These are phyloP conservation scores for Sporothrix brasiliensis DNA, from an alignment of 2,329 filamentous ascomycete genomes.

Conservation along the genomic window DNA sequence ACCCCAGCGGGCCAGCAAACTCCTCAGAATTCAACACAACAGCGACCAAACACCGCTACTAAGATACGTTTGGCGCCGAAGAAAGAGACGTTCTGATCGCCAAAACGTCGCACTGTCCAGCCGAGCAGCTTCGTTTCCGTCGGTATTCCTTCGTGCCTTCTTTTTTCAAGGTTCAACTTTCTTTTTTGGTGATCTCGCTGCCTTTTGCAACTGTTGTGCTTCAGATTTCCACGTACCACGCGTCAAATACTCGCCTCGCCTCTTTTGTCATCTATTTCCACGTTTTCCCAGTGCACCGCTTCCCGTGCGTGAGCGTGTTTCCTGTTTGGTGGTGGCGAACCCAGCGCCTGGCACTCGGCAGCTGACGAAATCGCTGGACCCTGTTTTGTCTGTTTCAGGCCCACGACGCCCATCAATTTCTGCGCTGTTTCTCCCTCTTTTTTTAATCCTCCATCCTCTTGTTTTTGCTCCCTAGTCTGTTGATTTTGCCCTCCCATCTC, in stretches of 20 bases:
- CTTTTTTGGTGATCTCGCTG: too few relatives aligned
- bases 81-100: background rate
- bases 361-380: conserved; percentile 26
- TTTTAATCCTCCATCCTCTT: conserved; percentile 17
- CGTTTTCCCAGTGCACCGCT: conserved; percentile 11
- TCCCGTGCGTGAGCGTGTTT: conserved; percentile 22
- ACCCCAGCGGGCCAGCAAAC: background rate
- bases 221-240: background rate
- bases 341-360: conserved; percentile 13
- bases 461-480: background rate
- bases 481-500: background rate
- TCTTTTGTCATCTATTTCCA: conserved; percentile 23
- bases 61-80: background rate
- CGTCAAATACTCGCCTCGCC: background rate
- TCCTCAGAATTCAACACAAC: too few relatives aligned
- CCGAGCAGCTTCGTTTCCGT: background rate
- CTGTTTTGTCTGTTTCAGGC: conserved; percentile 26
- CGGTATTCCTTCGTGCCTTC: background rate
- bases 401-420: conserved; percentile 5
- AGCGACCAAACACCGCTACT: background rate
- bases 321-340: conserved; percentile 26
- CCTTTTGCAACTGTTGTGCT: background rate
- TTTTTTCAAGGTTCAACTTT: background rate
- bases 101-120: background rate
- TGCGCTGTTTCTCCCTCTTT: background rate